Conservation (phyloP, 768 basidiomycete genomes). For the Hydnomerulius pinastri region DNA sequence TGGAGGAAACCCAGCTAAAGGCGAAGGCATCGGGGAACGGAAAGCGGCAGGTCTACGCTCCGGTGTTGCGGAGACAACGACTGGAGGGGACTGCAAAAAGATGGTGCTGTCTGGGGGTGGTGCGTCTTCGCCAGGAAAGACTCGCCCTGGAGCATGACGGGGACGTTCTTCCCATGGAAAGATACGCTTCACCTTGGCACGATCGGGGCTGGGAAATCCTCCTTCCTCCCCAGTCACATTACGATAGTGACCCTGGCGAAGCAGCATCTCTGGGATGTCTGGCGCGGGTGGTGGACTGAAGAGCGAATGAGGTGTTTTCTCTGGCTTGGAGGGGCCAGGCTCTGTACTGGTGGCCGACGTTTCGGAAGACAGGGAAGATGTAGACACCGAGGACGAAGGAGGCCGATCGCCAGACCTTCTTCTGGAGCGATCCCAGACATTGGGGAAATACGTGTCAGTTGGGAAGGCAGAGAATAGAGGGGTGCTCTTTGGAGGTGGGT, state of each 20-base stretch:
- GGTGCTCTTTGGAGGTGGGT: slow-evolving; percentile 71
- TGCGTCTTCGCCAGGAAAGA: slow-evolving; percentile 69
- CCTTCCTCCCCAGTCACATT: slow-evolving; percentile 51
- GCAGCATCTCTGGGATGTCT: slow-evolving; percentile 63
- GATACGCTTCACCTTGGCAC: slow-evolving; percentile 67
- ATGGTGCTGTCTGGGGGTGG: slow-evolving; percentile 44
- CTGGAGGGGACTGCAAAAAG: slow-evolving; percentile 29
- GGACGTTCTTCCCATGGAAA: slow-evolving; percentile 96
- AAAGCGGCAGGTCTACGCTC: slow-evolving; percentile 15
- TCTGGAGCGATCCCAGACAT: slow-evolving; percentile 79
- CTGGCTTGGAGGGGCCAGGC: slow-evolving; percentile 15
- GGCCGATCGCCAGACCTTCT: slow-evolving; percentile 40
- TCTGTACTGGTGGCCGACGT: slow-evolving; percentile 26
- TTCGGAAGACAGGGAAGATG: slow-evolving; percentile 35
- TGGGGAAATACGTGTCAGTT: slow-evolving; percentile 76
- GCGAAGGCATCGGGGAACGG: slow-evolving; percentile 35
- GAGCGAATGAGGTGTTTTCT: slow-evolving; percentile 38
- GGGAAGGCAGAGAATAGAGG: slow-evolving; percentile 63
- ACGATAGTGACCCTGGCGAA: slow-evolving; percentile 75
- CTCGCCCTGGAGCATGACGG: slow-evolving; percentile 64
- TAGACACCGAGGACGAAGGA: slow-evolving; percentile 36
- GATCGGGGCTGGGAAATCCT: slow-evolving; percentile 64
- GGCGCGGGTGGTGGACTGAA: slow-evolving; percentile 63
- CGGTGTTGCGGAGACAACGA: slow-evolving; percentile 34
- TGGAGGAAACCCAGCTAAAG: slow-evolving; percentile 49